These are phyloP conservation scores for Neofusicoccum parvum DNA, from an alignment of 2,329 filamentous ascomycete species.

Conservation along the genomic window DNA sequence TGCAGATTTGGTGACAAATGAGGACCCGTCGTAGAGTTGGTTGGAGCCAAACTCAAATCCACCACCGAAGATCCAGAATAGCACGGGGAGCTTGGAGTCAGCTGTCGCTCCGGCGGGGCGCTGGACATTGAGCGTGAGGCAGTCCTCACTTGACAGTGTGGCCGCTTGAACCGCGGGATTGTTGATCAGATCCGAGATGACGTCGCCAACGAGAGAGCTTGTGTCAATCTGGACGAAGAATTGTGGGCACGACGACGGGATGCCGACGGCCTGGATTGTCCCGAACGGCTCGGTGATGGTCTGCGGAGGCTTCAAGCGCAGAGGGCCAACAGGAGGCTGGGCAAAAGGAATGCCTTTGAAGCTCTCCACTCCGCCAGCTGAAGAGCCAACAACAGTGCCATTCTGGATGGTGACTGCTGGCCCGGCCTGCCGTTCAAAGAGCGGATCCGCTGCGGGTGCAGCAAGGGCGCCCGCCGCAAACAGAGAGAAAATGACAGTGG, in stretches of 20 bases:
- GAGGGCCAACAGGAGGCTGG: slow-evolving; percentile 10
- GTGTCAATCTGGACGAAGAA: slow-evolving; percentile 42
- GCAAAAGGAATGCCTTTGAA: slow-evolving; percentile 22
- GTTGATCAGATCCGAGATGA: slow-evolving; percentile 33
- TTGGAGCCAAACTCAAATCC: slow-evolving; percentile 31
- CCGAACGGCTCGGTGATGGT: slow-evolving; percentile 52
- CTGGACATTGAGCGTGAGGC: slow-evolving; percentile 48
- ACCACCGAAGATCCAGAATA: slow-evolving; percentile 30
- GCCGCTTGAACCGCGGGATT: slow-evolving; percentile 42
- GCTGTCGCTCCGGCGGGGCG: slow-evolving; percentile 43
- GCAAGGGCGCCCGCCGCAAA: background rate
- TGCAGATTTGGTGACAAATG: slow-evolving; percentile 46
- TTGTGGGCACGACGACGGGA: slow-evolving; percentile 62
- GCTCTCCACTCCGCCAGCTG: slow-evolving; percentile 58
- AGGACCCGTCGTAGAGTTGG: slow-evolving; percentile 41
- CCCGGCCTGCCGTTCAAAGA: slow-evolving; percentile 23
- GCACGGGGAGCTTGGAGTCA: slow-evolving; percentile 44
- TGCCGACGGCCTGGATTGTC: slow-evolving; percentile 61
- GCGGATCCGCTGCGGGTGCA: background rate
- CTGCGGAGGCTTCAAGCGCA: slow-evolving; percentile 18
- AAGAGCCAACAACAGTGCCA: slow-evolving; percentile 59
- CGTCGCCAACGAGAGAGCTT: background rate
- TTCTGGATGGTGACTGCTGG: slow-evolving; percentile 59
- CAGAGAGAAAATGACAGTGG: background rate
- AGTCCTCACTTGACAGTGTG: slow-evolving; percentile 32